Percentiles rank a stretch among this genome's conserved stretches.
Conservation (phyloP, 2,329 filamentous ascomycete species). For the Coniochaeta ligniaria region DNA sequence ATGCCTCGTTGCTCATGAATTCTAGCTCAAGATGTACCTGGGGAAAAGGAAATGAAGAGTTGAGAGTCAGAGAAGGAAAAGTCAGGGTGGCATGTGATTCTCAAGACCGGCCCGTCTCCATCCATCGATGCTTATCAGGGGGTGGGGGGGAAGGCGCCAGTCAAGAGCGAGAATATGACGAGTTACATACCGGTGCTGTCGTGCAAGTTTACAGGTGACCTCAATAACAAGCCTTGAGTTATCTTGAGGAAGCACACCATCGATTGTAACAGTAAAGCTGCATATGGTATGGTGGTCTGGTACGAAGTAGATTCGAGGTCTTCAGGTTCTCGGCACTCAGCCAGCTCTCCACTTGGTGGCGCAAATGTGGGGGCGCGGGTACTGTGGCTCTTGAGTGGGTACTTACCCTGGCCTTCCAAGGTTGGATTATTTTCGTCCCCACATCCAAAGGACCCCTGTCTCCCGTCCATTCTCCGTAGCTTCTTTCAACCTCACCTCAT, state of each 20-base stretch:
- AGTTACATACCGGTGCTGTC: too few relatives aligned
- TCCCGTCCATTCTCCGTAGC: neutral
- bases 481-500: slow-evolving; percentile 6
- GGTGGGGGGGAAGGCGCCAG: too few relatives aligned
- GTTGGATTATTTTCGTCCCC: neutral
- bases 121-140: too few relatives aligned
- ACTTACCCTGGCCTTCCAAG: neutral
- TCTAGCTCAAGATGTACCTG: neutral
- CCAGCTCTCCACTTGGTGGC: neutral
- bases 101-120: neutral
- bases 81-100: neutral
- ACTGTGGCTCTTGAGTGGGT: neutral
- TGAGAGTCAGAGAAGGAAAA: neutral
- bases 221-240: too few relatives aligned
- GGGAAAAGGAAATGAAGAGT: neutral
- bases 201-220: too few relatives aligned
- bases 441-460: neutral
- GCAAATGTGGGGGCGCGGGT: neutral
- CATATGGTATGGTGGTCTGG: neutral
- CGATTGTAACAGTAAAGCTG: too few relatives aligned
- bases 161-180: neutral
- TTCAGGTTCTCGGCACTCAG: too few relatives aligned
- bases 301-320: neutral
- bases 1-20: neutral
- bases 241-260: neutral